phyloP scores from a whole-genome alignment of 1,139 yeast species.

The Suhomyces taliae region DNA sequence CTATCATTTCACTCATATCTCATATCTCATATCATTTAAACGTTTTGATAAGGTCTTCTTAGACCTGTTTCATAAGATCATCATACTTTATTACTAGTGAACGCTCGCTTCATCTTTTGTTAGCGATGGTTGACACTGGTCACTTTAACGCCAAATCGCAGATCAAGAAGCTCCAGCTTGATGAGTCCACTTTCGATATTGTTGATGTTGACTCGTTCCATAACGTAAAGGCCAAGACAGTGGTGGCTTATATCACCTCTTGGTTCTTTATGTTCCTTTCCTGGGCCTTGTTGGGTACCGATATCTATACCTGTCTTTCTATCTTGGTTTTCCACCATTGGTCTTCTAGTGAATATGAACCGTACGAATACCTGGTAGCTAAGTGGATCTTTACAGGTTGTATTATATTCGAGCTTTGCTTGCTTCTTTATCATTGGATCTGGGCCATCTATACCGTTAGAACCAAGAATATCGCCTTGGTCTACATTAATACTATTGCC shows the following conservation, averaged over 20 bases:
- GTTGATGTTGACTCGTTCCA: slow-evolving; percentile 49
- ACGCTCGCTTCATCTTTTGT: not conserved
- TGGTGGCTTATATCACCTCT: slow-evolving; percentile 53
- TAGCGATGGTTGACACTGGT: not conserved
- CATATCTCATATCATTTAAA: no score
- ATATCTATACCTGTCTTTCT: slow-evolving; percentile 76
- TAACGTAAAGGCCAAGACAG: slow-evolving; percentile 52
- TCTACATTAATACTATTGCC: slow-evolving; percentile 69
- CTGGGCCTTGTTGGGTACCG: slow-evolving; percentile 63
- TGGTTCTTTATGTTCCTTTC: slow-evolving; percentile 55
- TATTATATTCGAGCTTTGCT: slow-evolving; percentile 68
- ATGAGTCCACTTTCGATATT: slow-evolving; percentile 44
- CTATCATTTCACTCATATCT: no score
- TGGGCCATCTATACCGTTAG: slow-evolving; percentile 60
- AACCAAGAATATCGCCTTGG: slow-evolving; percentile 66
- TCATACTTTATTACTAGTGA: not conserved
- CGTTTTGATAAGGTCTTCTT: no score
- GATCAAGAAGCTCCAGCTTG: slow-evolving; percentile 35
- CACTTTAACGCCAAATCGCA: slow-evolving; percentile 18
- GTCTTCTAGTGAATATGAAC: slow-evolving; percentile 58
- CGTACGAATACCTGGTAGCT: slow-evolving; percentile 58
- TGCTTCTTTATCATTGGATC: slow-evolving; percentile 57
- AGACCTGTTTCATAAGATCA: no score
- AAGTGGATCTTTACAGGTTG: slow-evolving; percentile 86
- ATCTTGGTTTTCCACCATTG: slow-evolving; percentile 75